Base-by-base conservation (phyloP, 306 rosid species). In the Dalbergia cultrata region DNA sequence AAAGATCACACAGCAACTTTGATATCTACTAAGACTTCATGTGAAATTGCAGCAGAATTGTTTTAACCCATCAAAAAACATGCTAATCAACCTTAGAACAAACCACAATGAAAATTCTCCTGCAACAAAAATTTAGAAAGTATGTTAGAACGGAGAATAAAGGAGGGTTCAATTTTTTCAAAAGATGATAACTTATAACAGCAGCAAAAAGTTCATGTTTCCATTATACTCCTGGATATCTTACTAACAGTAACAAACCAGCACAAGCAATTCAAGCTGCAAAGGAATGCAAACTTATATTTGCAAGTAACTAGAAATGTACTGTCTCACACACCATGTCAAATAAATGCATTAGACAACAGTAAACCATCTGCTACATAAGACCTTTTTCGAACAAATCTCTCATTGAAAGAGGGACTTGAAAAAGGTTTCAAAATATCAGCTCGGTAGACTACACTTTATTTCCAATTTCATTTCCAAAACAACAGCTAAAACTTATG, bases 81-180 rank as follows among this genome's bases (percentile, higher is more conserved):
- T 41, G 54, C 77, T 80, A 34, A 76, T 50, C 67, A 76, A 76
- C 72, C 57, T 35, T 66, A 26, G 49, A 61, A 59, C 37, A 64
- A 12, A 33, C 59, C 72, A 59, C 53, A 78, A 62, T 52, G 66
- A 81, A 77, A 33, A 16, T 81, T 31, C 13, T n/a, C 77, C 77
- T 53, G 69, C 70, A 58, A 67, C 19, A 9, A 54, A 70, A 68
- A 60, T 21, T 78, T 16, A 64, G 60, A 72, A 60, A 72, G n/a
- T 3, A 66, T 14, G 53, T 73, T 47, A 72, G 72, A 33, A 56
- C 10, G 65, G 37, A 39, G 31, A 72, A 83, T 9, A 72, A 54
- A 31, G 43, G 31, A 76, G 3, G 26, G 21, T 56, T 33, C 56
- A 56, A 63, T 45, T 19, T 71, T 56, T 33, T 56, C n/a, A 70